Evolutionary conservation across 768 basidiomycete genomes (phyloP), one percentile per base, ranked within the genome.

Genomic region (Leccinum uliginosum): DNA sequence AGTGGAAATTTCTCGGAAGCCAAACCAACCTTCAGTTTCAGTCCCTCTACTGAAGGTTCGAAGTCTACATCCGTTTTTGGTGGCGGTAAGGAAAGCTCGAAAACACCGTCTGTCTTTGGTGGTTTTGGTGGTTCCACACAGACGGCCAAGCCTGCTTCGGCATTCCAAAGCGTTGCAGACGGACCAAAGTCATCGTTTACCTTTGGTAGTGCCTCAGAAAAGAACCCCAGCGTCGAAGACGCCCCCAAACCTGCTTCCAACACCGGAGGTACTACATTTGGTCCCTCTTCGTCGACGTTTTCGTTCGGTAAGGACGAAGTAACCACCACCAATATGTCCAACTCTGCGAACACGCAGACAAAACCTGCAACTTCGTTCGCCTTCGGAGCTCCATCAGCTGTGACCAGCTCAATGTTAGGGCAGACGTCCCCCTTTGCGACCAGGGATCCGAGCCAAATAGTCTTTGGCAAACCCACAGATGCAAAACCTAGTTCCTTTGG

Each of bases 401-500:
- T 51, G 12, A 46, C 57, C 15, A 50, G 58, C 3, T 56, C 59
- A 8, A 26, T 47, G 26, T 59, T 60, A 35, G 54, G 59, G n/a
- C 65, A 66, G 44, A 27, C 51, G 6, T 53, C 50, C 9, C 11
- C 49, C 6, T 50, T 56, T 21, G 35, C 55, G 4, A 32, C 53
- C 7, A 54, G 38, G 15, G 50, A 59, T 30, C 55, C 60, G 19
- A 54, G 35, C 12, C 59, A 60, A 14, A 24, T 57, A 27, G 1
- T 50, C 26, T 58, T 67, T 46, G 54, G 57, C 27, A 71, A 60
- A 29, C 59, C 64, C 10, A 12, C 59, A n/a, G 61, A 61, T 32
- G n/a, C 54, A 12, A 59, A 64, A 5, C 59, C 71, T 2, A 69
- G 65, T 57, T 60, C 70, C 10, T 72, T 76, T 59, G 72, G 72